phyloP scores from a whole-genome alignment of 192 early-diverging fungal species.

The Lobosporangium transversale region DNA sequence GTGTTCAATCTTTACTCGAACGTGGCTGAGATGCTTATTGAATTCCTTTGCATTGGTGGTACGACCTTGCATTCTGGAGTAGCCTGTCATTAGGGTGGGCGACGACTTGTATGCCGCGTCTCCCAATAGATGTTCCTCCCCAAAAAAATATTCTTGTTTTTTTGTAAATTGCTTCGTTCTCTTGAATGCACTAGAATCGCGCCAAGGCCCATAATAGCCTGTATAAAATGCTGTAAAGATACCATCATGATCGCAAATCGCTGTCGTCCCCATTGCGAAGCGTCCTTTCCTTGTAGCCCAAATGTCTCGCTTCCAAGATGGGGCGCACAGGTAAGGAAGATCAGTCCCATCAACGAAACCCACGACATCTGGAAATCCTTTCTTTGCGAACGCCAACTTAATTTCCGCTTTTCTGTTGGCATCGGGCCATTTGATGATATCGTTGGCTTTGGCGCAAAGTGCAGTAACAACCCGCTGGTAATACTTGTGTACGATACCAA shows the following conservation, averaged over 20 bases:
- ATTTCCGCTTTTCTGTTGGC: background rate
- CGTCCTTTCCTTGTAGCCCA: constrained; percentile 1
- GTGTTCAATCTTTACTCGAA: constrained; percentile 2
- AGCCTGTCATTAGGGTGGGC: constrained; percentile 5
- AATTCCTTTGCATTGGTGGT: background rate
- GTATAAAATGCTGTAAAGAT: background rate
- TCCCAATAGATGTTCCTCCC: background rate
- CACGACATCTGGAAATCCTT: background rate
- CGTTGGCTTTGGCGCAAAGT: background rate
- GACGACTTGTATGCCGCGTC: background rate
- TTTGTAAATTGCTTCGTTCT: background rate
- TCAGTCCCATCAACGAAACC: background rate
- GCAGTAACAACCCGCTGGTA: background rate
- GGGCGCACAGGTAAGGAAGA: background rate
- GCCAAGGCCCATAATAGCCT: background rate
- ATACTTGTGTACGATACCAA: background rate
- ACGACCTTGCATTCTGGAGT: background rate
- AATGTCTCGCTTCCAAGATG: background rate
- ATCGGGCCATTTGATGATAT: background rate
- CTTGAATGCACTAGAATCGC: background rate
- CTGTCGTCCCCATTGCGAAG: constrained; percentile 1
- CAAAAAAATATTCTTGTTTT: background rate
- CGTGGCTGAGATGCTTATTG: background rate
- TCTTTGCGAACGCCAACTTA: background rate
- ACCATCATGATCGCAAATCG: background rate